Conservation (phyloP, 1,284 basidiomycete genomes). For the Sphaerobolus stellatus region DNA sequence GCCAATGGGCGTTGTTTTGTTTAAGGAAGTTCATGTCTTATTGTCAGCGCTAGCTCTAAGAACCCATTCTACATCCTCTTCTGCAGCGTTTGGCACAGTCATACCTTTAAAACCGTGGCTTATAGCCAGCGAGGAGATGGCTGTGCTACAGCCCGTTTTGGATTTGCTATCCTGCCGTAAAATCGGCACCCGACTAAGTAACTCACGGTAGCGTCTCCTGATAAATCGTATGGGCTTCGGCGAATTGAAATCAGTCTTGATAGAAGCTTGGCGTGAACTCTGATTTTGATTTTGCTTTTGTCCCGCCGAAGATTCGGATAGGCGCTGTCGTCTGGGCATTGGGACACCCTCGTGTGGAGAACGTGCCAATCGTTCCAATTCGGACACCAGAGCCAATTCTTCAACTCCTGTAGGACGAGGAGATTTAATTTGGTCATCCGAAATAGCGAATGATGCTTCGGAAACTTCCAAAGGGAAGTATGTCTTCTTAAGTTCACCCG, state of each 20-base stretch:
- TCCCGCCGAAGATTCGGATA: background rate
- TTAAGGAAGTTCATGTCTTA: no score
- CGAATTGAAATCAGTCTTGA: constrained; percentile 14
- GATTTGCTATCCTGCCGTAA: constrained; percentile 38
- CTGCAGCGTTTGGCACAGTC: background rate
- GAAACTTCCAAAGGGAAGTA: constrained; percentile 57
- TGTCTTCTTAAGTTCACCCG: constrained; percentile 52
- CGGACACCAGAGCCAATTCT: constrained; percentile 45
- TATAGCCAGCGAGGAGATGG: background rate
- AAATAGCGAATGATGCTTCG: constrained; percentile 13
- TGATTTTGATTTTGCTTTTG: background rate
- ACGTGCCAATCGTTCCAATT: constrained; percentile 49
- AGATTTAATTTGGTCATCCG: background rate
- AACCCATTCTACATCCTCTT: constrained; percentile 11
- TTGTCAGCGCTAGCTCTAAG: constrained; percentile 4
- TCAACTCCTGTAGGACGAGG: constrained; percentile 26
- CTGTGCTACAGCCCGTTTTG: background rate
- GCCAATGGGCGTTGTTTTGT: no score
- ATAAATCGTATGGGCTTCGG: constrained; percentile 57
- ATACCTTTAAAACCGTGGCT: background rate
- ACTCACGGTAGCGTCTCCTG: constrained; percentile 60
- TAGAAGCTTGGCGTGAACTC: background rate
- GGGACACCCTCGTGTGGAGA: constrained; percentile 13
- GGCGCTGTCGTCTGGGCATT: constrained; percentile 13
- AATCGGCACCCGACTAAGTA: constrained; percentile 58